Conservation (phyloP, 2,329 filamentous ascomycete species). For the Colletotrichum scovillei region DNA sequence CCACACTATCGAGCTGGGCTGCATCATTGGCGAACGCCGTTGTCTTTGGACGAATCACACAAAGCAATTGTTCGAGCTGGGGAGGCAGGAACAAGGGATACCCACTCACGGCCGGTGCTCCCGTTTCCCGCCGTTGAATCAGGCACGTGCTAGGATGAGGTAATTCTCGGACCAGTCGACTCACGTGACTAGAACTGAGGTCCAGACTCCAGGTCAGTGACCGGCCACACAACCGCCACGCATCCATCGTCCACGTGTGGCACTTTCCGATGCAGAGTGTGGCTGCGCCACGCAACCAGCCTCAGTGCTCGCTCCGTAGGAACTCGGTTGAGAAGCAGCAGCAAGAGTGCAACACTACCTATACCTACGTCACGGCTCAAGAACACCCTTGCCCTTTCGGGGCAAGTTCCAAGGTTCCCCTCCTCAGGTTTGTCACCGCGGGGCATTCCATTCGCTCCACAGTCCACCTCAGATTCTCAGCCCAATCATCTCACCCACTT, state of each 20-base stretch:
- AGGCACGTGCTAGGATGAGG: neutral
- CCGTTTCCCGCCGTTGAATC: slow-evolving; percentile 1
- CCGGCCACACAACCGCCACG: neutral
- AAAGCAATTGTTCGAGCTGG: neutral
- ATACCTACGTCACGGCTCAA: slow-evolving; percentile 23
- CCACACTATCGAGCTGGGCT: neutral
- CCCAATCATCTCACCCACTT: neutral
- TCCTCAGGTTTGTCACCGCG: neutral
- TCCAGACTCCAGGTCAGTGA: neutral
- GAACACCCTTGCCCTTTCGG: neutral
- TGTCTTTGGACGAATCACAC: neutral
- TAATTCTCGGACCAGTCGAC: neutral
- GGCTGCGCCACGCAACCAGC: slow-evolving; percentile 19
- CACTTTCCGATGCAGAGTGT: neutral
- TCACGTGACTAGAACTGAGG: neutral
- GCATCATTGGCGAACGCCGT: neutral
- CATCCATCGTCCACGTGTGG: neutral
- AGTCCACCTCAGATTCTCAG: neutral
- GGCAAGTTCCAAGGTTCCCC: neutral
- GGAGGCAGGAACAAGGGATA: neutral
- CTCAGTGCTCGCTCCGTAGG: neutral
- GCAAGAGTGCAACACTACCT: neutral
- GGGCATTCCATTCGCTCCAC: neutral
- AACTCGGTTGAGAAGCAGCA: too few species aligned
- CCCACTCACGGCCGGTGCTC: neutral